Base-by-base conservation (phyloP, 108 stramenopile genomes). In the Cyclotella choctawhatcheeana region DNA sequence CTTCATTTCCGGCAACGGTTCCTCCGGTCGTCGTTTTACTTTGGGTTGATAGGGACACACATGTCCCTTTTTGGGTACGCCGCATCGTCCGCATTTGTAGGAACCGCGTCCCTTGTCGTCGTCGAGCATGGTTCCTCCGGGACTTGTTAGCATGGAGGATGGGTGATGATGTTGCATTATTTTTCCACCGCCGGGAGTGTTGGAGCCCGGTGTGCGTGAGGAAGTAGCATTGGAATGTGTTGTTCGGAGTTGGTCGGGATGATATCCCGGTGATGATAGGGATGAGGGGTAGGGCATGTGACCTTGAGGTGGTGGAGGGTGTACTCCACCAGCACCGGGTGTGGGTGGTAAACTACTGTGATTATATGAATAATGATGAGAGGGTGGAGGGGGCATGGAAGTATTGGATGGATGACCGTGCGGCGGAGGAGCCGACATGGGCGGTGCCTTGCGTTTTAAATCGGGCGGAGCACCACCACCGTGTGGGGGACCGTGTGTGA, bases 21-120 rank as follows among this genome's bases (percentile, higher is more conserved):
- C 92, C 29, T 88, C 90, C n/a, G 92, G 77, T 53, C 83, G 81
- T 29, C 91, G 81, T 47, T 91, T 91, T 51, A 96, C 67, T 60
- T 91, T 91, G 7, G 95, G 93, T 69, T 96, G 93, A 73, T 96
- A 96, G 5, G 95, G 95, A 85, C 95, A 96, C 25, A 94, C 81
- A 81, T 96, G 95, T 14, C 95, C 95, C 62, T 94, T 94, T 61
- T 96, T 96, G 25, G 95, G 95, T 14, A 88, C 93, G 6, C 95
- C 95, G 53, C 95, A 96, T 75, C 86, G 72, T 71, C 93, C 93
- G 64, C 93, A 93, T 61, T 88, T 88, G 83, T 93, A 93, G 22
- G 82, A 85, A 32, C 93, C 93, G 21, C 93, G 71, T 63, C 89
- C 89, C 70, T 89, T 93, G 69, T 93, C 93, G 62, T 89, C 90